These are phyloP conservation scores for Apium graveolens DNA, from an alignment of 129 eudicot species.

Conservation along the genomic window DNA sequence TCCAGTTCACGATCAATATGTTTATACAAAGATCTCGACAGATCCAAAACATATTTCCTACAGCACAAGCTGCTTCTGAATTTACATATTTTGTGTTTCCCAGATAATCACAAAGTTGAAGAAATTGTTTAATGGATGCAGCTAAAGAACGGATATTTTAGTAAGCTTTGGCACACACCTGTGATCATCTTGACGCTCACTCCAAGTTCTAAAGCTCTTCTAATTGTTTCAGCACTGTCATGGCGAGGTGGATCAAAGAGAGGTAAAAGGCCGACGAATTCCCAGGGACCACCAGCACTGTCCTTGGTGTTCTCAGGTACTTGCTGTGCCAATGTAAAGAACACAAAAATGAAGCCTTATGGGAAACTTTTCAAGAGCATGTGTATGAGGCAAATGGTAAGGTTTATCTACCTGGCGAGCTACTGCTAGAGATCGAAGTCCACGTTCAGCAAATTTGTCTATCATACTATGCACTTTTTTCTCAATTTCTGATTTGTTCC, in stretches of 20 bases:
- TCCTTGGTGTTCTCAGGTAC: slow-evolving; percentile 73
- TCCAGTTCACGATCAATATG: not conserved
- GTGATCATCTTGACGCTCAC: slow-evolving; percentile 93
- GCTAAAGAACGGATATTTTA: not conserved
- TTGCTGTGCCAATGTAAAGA: slow-evolving; percentile 27
- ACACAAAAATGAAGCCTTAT: not conserved
- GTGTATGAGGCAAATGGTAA: not conserved
- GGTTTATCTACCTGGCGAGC: slow-evolving; percentile 59
- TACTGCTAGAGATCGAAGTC: slow-evolving; percentile 81
- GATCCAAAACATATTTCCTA: no score
- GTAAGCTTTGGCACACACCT: slow-evolving; percentile 22
- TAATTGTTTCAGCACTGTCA: slow-evolving; percentile 89
- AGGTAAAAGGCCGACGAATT: slow-evolving; percentile 77
- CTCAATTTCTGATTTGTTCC: slow-evolving; percentile 57
- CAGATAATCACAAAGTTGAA: not conserved
- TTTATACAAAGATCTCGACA: no score
- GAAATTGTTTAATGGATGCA: not conserved
- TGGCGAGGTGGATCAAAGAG: slow-evolving; percentile 91
- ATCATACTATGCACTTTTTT: slow-evolving; percentile 53
- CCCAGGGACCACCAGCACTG: slow-evolving; percentile 84
- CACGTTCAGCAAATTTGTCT: slow-evolving; percentile 84
- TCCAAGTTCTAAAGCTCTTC: slow-evolving; percentile 75
- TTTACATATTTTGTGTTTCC: no score
- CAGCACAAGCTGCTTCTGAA: not conserved
- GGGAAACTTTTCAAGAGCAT: not conserved